Evolutionary conservation across 2,329 filamentous ascomycete species (phyloP).

Genomic region (Sporothrix humicola): DNA sequence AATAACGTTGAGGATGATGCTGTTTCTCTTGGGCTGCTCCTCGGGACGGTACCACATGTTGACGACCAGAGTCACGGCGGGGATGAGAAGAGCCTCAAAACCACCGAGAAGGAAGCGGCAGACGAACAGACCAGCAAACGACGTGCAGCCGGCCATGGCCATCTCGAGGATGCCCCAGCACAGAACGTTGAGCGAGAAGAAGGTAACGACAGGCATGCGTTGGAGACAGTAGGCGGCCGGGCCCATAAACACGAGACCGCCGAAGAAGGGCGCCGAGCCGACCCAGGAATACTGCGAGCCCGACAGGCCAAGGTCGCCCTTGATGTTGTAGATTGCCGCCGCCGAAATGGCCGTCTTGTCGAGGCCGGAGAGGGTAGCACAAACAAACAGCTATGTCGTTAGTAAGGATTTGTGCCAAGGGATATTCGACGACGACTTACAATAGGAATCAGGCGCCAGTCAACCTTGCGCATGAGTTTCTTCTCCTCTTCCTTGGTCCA

Average conservation of each 20-base stretch:
- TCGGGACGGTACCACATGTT: slow-evolving; percentile 40
- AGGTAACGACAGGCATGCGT: slow-evolving; percentile 34
- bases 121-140: slow-evolving; percentile 37
- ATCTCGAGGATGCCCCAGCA: slow-evolving; percentile 39
- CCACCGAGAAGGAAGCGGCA: slow-evolving; percentile 40
- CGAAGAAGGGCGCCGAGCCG: slow-evolving; percentile 40
- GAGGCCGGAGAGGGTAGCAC: slow-evolving; percentile 35
- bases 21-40: slow-evolving; percentile 42
- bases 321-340: slow-evolving; percentile 41
- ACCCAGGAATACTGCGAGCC: slow-evolving; percentile 43
- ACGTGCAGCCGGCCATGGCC: slow-evolving; percentile 39
- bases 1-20: slow-evolving; percentile 41
- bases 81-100: slow-evolving; percentile 39
- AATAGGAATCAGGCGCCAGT: slow-evolving; percentile 38
- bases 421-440: slow-evolving; percentile 30
- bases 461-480: slow-evolving; percentile 36
- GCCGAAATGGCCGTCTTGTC: slow-evolving; percentile 41
- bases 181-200: slow-evolving; percentile 38
- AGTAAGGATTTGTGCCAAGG: slow-evolving; percentile 35
- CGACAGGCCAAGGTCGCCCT: slow-evolving; percentile 38
- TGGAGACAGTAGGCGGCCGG: slow-evolving; percentile 40
- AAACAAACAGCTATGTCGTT: slow-evolving; percentile 28
- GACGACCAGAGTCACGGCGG: slow-evolving; percentile 39
- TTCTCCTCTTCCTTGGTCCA: slow-evolving; percentile 37
- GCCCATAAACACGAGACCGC: slow-evolving; percentile 40